phyloP scores from a whole-genome alignment of 2,329 filamentous ascomycete species.

The Phialophora chinensis region DNA sequence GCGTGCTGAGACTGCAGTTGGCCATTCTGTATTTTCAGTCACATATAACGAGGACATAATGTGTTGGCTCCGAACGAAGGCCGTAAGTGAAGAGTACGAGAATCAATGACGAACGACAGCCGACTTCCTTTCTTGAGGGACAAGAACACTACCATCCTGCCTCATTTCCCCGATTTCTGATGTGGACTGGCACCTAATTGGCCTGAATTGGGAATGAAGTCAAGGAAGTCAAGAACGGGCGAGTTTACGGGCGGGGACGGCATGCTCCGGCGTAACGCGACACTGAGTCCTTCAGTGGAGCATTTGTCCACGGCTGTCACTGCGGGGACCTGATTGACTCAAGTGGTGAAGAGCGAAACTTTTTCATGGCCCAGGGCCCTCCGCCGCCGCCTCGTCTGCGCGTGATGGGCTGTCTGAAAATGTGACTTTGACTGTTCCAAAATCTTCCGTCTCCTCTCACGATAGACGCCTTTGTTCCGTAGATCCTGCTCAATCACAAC shows the following conservation, averaged over 20 bases:
- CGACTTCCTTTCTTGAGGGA: background rate
- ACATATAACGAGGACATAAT: background rate
- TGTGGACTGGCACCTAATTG: background rate
- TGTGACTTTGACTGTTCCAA: constrained; percentile 21
- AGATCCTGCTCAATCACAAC: background rate
- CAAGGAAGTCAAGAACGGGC: background rate
- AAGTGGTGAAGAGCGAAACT: constrained; percentile 14
- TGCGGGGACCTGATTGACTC: background rate
- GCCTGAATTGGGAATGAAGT: background rate
- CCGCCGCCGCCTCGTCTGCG: constrained; percentile 12
- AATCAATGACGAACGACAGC: background rate
- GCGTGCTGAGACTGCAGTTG: background rate
- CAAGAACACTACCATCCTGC: background rate
- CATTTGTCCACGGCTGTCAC: background rate
- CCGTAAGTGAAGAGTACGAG: background rate
- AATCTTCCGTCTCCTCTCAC: constrained; percentile 11
- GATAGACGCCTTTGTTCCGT: background rate
- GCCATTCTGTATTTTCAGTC: background rate
- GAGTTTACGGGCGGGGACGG: background rate
- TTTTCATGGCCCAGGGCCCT: constrained; percentile 18
- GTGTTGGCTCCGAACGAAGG: background rate
- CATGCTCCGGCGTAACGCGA: background rate
- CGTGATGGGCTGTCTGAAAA: constrained; percentile 17
- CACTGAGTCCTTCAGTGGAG: background rate
- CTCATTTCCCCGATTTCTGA: background rate